These are phyloP conservation scores for Candida insectorum DNA, from an alignment of 805 yeast genomes.

Conservation along the genomic window DNA sequence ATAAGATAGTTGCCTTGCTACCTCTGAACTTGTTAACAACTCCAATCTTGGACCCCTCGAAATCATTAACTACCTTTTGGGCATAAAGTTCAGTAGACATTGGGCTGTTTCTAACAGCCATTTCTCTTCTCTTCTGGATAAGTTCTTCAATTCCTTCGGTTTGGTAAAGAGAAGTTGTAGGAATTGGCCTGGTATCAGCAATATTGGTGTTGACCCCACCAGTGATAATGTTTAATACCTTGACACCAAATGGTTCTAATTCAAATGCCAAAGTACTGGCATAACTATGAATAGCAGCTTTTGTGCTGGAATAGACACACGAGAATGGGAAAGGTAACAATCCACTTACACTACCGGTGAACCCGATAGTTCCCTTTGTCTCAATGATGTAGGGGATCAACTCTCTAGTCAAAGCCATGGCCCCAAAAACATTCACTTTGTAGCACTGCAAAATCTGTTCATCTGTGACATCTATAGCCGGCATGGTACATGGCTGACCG, in stretches of 20 bases:
- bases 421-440: conserved; percentile 69
- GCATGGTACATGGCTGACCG: conserved; percentile 69
- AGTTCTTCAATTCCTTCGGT: conserved; percentile 49
- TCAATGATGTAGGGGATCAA: conserved; percentile 53
- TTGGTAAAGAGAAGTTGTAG: conserved; percentile 52
- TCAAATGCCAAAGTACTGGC: conserved; percentile 63
- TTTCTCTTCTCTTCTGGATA: conserved; percentile 47
- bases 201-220: conserved; percentile 76
- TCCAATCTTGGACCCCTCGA: conserved; percentile 23
- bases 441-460: conserved; percentile 49
- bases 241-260: conserved; percentile 67
- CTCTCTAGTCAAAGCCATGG: conserved; percentile 60
- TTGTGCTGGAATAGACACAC: conserved; percentile 60
- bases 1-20: conserved; percentile 35
- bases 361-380: conserved; percentile 65
- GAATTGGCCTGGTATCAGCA: conserved; percentile 61
- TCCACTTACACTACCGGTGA: conserved; percentile 74
- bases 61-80: conserved; percentile 48
- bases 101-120: conserved; percentile 61
- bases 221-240: conserved; percentile 65
- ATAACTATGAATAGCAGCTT: conserved; percentile 75
- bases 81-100: conserved; percentile 61
- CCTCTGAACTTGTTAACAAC: conserved; percentile 58
- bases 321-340: conserved; percentile 68
- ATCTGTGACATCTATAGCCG: conserved; percentile 65